Conservation (phyloP, 2,329 filamentous ascomycete species). For the Aureobasidium sp. region DNA sequence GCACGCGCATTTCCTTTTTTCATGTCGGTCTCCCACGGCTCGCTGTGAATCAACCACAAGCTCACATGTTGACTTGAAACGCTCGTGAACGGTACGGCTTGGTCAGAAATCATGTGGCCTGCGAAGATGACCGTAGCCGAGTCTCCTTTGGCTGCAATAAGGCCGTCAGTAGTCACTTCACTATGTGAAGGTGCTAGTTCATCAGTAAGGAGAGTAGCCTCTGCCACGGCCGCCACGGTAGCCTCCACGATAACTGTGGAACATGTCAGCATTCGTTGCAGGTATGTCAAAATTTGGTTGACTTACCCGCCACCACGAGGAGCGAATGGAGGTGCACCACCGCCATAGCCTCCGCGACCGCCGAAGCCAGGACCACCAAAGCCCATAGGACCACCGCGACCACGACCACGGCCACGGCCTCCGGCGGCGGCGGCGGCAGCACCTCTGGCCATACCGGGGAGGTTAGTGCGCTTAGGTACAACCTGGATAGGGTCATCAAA, state of each 20-base stretch:
- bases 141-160: background rate
- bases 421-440: constrained; percentile 52
- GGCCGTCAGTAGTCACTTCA: background rate
- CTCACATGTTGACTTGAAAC: background rate
- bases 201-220: constrained; percentile 30
- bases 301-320: constrained; percentile 33
- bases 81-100: background rate
- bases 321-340: constrained; percentile 19
- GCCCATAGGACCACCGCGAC: constrained; percentile 34
- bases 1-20: background rate
- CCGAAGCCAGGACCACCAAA: constrained; percentile 41
- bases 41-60: background rate
- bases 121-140: background rate
- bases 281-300: constrained; percentile 12
- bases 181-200: background rate
- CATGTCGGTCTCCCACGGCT: background rate
- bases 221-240: constrained; percentile 25
- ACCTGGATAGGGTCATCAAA: constrained; percentile 43
- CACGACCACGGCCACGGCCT: constrained; percentile 38
- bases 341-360: constrained; percentile 38
- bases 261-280: background rate
- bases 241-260: constrained; percentile 26
- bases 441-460: constrained; percentile 87
- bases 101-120: background rate
- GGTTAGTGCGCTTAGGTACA: constrained; percentile 88